Conservation (phyloP, 495 filamentous ascomycete species). For the Annulohypoxylon bovei region DNA sequence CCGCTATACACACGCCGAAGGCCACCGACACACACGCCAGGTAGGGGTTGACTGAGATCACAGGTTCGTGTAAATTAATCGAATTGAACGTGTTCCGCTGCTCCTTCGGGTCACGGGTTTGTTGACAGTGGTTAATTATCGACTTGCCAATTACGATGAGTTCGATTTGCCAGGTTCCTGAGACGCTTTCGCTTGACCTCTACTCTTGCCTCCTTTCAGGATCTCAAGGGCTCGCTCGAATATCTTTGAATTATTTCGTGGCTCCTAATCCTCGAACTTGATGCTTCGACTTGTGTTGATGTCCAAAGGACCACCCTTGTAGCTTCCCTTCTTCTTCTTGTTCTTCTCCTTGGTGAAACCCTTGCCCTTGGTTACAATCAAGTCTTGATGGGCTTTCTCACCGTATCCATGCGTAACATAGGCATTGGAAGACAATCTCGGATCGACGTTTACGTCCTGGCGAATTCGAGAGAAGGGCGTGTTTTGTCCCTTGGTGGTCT, state of each 20-base stretch:
- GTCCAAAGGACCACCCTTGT: conserved; percentile 85
- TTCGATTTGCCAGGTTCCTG: not conserved
- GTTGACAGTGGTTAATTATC: not conserved
- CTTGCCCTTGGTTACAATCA: conserved; percentile 92
- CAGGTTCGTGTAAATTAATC: not conserved
- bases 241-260: not conserved
- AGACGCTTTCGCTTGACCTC: not conserved
- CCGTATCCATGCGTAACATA: conserved; percentile 90
- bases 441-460: conserved; percentile 67
- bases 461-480: conserved; percentile 72
- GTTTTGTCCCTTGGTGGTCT: conserved; percentile 63
- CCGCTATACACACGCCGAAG: not conserved
- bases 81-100: not conserved
- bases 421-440: conserved; percentile 70
- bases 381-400: conserved; percentile 82
- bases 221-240: not conserved
- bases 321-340: conserved; percentile 89
- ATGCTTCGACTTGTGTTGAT: conserved; percentile 75
- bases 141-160: not conserved
- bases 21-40: not conserved
- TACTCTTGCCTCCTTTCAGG: not conserved
- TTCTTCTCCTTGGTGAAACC: conserved; percentile 99
- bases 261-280: conserved; percentile 82
- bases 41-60: not conserved
- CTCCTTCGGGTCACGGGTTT: not conserved